Base-by-base conservation (phyloP, 1,284 basidiomycete species). In the Trichosporon sp. region DNA sequence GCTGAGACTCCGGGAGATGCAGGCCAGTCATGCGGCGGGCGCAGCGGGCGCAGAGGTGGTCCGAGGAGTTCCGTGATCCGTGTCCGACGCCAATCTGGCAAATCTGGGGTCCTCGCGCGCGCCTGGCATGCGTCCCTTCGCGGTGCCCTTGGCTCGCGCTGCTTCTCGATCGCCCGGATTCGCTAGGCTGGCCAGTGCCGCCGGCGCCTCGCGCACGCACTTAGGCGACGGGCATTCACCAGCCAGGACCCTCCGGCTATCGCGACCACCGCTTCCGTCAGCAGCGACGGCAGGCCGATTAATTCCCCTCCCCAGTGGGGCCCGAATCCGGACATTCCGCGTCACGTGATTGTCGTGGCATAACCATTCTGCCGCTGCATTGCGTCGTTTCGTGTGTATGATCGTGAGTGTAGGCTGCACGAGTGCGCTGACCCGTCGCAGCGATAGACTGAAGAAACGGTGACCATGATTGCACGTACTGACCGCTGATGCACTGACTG, bases 1-100 rank as follows among this genome's bases (percentile, higher is more conserved):
- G 23, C 15, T 25, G n/a, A 51, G 23, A 3, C 13, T 51, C 47
- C 53, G 53, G 29, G 15, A 31, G 53, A 31, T 27, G 53, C 53
- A 27, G 27, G 27, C 53, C 53, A 58, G 53, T 18, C 53, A 25
- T 51, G 47, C 47, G 21, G 47, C 47, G 23, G 47, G 47, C 47
- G 47, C 47, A 25, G 23, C 47, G 47, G 47, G 47, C 47, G 47
- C 47, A 25, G 47, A 23, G 47, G 47, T 51, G 47, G 53, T 58
- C 53, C 53, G 53, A 58, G 53, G 53, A 58, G 27, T 58, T 58
- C 53, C 53, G 53, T 58, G 53, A 58, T 58, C 53, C 53, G 53
- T 58, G 53, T 58, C 53, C 53, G 53, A 58, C 53, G 53, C 53
- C 53, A 15, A 58, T 7, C 53, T 31, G 27, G 27, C 25, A 27